Base-by-base conservation (phyloP, 352 stramenopile species). In the Blastocystis sp. region DNA sequence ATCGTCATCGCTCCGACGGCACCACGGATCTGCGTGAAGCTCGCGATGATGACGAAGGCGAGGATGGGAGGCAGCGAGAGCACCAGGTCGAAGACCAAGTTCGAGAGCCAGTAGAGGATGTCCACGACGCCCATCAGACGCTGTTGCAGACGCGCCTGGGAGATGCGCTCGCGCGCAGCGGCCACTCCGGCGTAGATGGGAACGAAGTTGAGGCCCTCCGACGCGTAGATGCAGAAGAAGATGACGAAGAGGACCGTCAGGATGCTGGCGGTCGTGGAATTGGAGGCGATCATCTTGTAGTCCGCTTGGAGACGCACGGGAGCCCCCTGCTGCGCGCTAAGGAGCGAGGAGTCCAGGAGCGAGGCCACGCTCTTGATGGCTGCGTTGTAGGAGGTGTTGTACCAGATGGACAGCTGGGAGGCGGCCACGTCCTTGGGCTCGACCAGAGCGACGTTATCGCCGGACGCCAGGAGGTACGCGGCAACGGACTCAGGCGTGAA, bases 151-250 rank as follows among this genome's bases (percentile, higher is more conserved):
- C 75, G 57, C 11, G 75, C 75, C 29, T 76, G 57, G 14, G 57
- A 85, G 14, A 85, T 61, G 14, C 75, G 75, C n/a, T 85, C 75
- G 34, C 63, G 36, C 18, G 53, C 75, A 27, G 48, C 63, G 0
- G 75, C 42, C 1, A 85, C 75, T 11, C 38, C 75, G 2, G 77
- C 88, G 65, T 91, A 91, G 29, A 90, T 72, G 21, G 88, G 88
- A 0, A 91, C 73, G 44, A 90, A 87, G 27, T 88, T 89, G 56
- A 91, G 89, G 42, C 87, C 69, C 69, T 89, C 72, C 27, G 75
- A 87, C n/a, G 65, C 73, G 14, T 77, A 73, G 21, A 91, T 84
- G 67, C 88, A 87, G 57, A 89, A 88, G 38, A 61, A 75, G 32
- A 89, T 9, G 9, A 54, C 54, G 40, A 85, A 76, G 16, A 85